phyloP scores from a whole-genome alignment of 106 monocot genomes.

The Dioscorea dumetorum region DNA sequence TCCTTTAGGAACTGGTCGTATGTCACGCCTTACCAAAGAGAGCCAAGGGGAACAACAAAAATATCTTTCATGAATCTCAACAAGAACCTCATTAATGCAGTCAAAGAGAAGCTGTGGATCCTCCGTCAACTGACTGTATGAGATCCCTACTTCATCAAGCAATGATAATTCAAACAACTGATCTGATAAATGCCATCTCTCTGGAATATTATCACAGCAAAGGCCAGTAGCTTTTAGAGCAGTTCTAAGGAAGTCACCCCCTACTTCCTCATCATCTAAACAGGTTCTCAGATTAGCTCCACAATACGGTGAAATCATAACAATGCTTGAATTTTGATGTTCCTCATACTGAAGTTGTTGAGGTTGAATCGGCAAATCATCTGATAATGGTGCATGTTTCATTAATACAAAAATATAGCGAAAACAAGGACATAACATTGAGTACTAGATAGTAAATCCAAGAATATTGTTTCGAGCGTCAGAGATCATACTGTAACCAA shows the following conservation, averaged over 20 bases:
- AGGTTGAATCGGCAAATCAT: constrained; percentile 21
- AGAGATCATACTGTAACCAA: constrained; percentile 26
- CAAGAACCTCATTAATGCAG: constrained; percentile 59
- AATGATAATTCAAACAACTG: constrained; percentile 47
- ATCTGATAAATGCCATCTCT: constrained; percentile 28
- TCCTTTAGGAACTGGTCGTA: constrained; percentile 23
- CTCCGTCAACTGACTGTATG: constrained; percentile 30
- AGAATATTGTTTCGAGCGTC: neutral
- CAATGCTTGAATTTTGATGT: constrained; percentile 9
- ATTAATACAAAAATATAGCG: neutral
- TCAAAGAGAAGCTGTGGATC: constrained; percentile 77
- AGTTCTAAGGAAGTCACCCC: constrained; percentile 34
- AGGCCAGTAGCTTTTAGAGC: constrained; percentile 59
- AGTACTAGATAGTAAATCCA: neutral
- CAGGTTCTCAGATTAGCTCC: constrained; percentile 14
- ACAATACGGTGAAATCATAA: constrained; percentile 15
- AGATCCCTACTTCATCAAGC: constrained; percentile 66
- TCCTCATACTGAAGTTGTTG: constrained; percentile 33
- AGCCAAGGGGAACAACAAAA: constrained; percentile 30
- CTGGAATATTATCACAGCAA: constrained; percentile 7
- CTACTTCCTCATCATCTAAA: constrained; percentile 22
- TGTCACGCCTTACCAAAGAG: constrained; percentile 20
- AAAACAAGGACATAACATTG: no score
- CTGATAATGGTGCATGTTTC: constrained; percentile 16
- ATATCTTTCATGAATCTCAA: constrained; percentile 39